These are phyloP conservation scores for Talaromyces funiculosus DNA, from an alignment of 2,329 filamentous ascomycete genomes.

Conservation along the genomic window DNA sequence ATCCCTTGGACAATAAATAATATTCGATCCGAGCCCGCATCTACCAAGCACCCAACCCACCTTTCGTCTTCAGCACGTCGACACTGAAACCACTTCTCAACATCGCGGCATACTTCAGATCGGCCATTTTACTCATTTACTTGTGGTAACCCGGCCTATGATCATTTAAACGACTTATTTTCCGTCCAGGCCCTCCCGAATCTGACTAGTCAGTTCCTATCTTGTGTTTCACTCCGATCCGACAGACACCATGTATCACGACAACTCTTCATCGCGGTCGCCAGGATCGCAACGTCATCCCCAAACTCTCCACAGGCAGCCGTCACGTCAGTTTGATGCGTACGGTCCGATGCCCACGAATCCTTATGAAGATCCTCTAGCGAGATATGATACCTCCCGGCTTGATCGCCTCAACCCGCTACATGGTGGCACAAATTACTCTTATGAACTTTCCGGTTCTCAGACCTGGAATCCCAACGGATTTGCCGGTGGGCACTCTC, in stretches of 20 bases:
- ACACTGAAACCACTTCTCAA: neutral
- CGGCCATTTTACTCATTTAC: conserved; percentile 8
- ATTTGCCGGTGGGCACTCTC: conserved; percentile 59
- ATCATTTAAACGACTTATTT: conserved; percentile 5
- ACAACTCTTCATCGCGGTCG: conserved; percentile 64
- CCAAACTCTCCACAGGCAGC: conserved; percentile 62
- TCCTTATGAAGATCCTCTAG: conserved; percentile 66
- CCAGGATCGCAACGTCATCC: conserved; percentile 66
- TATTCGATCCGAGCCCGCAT: conserved; percentile 10
- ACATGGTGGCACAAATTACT: conserved; percentile 55
- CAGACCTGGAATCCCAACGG: conserved; percentile 76
- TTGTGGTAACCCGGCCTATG: conserved; percentile 13
- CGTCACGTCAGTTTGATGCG: conserved; percentile 72
- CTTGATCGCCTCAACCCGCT: conserved; percentile 56
- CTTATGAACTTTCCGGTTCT: conserved; percentile 62
- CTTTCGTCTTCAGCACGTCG: neutral
- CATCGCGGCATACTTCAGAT: too few relatives aligned
- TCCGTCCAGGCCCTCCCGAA: neutral
- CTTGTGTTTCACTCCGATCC: neutral
- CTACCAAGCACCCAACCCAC: neutral
- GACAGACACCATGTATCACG: conserved; percentile 55
- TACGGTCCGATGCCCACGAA: conserved; percentile 61
- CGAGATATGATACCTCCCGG: conserved; percentile 51
- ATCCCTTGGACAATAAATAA: conserved; percentile 9
- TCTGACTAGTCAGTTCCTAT: neutral